Conservation (phyloP, 2,329 filamentous ascomycete genomes). For the Rasamsonia emersonii region DNA sequence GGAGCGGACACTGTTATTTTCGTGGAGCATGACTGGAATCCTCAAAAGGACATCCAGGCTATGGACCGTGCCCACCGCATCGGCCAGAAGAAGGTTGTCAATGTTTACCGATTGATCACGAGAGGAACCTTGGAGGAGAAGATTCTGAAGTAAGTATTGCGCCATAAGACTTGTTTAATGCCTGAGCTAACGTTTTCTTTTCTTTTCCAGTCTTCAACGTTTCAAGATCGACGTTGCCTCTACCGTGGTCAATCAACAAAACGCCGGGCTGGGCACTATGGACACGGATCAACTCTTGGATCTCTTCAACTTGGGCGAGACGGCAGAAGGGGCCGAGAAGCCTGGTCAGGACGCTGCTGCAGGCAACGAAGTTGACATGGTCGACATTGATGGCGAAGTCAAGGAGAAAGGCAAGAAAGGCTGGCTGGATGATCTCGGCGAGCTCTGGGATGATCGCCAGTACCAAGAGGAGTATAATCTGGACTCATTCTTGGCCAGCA, state of each 20-base stretch:
- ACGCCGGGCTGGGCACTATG: conserved; percentile 89
- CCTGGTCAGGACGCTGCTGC: conserved; percentile 51
- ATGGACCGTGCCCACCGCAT: conserved; percentile 99
- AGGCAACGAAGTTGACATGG: conserved; percentile 60
- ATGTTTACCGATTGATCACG: conserved; percentile 94
- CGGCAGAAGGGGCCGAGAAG: conserved; percentile 46
- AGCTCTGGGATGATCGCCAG: conserved; percentile 94
- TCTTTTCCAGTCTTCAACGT: conserved; percentile 65
- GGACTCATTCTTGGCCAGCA: conserved; percentile 88
- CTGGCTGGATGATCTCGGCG: conserved; percentile 88
- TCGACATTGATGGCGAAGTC: conserved; percentile 87
- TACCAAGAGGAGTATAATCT: conserved; percentile 98
- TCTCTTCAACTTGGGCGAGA: conserved; percentile 83
- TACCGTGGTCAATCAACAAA: conserved; percentile 98
- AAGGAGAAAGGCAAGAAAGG: conserved; percentile 94
- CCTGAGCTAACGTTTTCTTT: conserved; percentile 5
- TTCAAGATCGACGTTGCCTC: conserved; percentile 99
- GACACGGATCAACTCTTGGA: conserved; percentile 97
- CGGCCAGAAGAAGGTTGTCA: conserved; percentile 99
- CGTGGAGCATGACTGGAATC: conserved; percentile 99
- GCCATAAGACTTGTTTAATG: conserved; percentile 1
- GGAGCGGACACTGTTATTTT: conserved; percentile 98
- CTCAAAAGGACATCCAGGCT: conserved; percentile 94
- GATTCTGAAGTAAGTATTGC: conserved; percentile 63
- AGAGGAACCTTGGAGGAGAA: conserved; percentile 96